These are phyloP conservation scores for Eucalyptus erythrocorys DNA, from an alignment of 345 rosid genomes.

Conservation along the genomic window DNA sequence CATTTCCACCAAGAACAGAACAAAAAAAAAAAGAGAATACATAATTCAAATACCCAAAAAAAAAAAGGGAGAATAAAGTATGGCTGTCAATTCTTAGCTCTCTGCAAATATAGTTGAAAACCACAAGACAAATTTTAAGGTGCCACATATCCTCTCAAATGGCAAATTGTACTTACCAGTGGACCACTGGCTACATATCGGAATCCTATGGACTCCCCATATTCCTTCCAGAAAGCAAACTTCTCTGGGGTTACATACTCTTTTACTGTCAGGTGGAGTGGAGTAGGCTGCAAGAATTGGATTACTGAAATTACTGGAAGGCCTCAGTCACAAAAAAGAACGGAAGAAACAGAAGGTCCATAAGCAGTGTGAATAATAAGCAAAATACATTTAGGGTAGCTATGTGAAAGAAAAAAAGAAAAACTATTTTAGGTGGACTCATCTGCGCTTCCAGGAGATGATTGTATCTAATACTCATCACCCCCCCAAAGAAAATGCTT, in stretches of 20 bases:
- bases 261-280: conserved; percentile 88
- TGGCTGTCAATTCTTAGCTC: not conserved
- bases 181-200: conserved; percentile 98
- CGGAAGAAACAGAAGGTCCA: not conserved
- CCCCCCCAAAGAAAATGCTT: not conserved
- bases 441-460: not conserved
- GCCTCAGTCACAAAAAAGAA: not conserved
- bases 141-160: not conserved
- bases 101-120: not conserved
- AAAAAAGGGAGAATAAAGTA: not conserved
- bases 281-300: conserved; percentile 72
- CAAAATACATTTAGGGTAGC: not conserved
- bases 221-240: conserved; percentile 87
- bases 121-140: not conserved
- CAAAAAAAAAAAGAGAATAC: not conserved
- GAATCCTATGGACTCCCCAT: conserved; percentile 93
- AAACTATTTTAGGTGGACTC: not conserved
- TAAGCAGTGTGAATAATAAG: not conserved
- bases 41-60: not conserved
- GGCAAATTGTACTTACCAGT: conserved; percentile 37
- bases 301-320: not conserved
- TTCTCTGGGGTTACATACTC: conserved; percentile 93
- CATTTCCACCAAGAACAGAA: not conserved
- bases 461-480: not conserved
- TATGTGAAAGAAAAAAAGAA: not conserved